Evolutionary conservation across 768 basidiomycete species (phyloP), one percentile per base, ranked within the genome.

Genomic region (Pilatotrama ljubarskyi): DNA sequence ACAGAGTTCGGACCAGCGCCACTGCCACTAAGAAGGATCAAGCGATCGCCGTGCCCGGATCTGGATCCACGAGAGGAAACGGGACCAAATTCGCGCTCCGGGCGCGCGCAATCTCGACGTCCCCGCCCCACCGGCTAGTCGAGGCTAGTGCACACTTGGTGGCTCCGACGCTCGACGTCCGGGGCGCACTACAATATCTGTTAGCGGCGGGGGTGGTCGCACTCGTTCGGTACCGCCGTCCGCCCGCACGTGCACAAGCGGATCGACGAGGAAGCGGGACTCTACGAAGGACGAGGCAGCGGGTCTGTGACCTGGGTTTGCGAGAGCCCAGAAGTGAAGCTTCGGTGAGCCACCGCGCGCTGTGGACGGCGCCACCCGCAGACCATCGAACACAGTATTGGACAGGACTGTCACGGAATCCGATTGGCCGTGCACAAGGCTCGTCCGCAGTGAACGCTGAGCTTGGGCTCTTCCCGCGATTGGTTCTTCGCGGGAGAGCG

Each of bases 11-110:
- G 35, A 13, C 47, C 20, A 36, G 48, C 55, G 55, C 55, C 55
- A 57, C 55, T 57, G 55, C 55, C 55, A 57, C 55, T 57, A 57
- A 44, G 26, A 50, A 41, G 38, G 55, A 49, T 49, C 38, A 17
- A 49, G 37, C 47, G 55, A 57, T 57, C 55, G 40, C 46, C 55
- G 55, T 46, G 43, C 26, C 38, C 38, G 22, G 55, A 57, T 57
- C 55, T 57, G 55, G 46, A 46, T 49, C 55, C 55, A 40, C 46
- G 55, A 25, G 36, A 44, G 29, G 53, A 47, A 29, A 56, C 55
- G 47, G 55, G 47, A 50, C 55, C 55, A 57, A 42, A 49, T 41
- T 42, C 55, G 55, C 37, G 43, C 54, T 46, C 54, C 32, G 25
- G 9, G 13, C n/a, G 29, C 22, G 7, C 32, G 20, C 17, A 22